Evolutionary conservation across 164 flowering plant genomes (phyloP), one percentile per base, ranked within the genome.

Genomic region (Hamamelis virginiana): DNA sequence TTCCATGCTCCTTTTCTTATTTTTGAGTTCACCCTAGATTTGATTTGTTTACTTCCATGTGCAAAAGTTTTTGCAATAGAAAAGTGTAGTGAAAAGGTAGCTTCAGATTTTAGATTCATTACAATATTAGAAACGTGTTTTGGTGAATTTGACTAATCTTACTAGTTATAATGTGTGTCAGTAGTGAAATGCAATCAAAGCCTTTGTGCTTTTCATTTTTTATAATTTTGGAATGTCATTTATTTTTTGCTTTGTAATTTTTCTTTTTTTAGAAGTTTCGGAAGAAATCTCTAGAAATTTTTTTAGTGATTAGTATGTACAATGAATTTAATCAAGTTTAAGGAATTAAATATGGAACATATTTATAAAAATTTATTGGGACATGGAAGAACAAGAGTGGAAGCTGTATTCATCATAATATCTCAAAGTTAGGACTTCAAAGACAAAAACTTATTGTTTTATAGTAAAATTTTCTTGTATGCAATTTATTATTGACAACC

Each of bases 71-170:
- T 33, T 33, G 41, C 41, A 33, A 33, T 33, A 33, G 2, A 33
- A 33, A 33, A 33, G 6, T 2, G 41, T 59, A 33, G 21, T 18
- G 19, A 9, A 59, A 28, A 13, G 33, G 63, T 22, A 38, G 44
- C 5, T 55, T 2, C 41, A 33, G 41, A 6, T 33, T 33, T 33
- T 2, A 33, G 23, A 59, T 59, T 59, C 63, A 11, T 28, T 59
- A 28, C 14, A 22, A 38, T 59, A 59, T 18, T 59, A 59, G 63
- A 28, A 59, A 59, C 12, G 18, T 28, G 63, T 59, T 19, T 59
- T 38, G 63, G 63, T 12, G 60, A 57, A 23, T 33, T 33, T 6
- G 4, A 57, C 60, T 33, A 57, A 57, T 59, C 18, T 8, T 59
- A 9, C 46, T 18, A 33, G 45, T 28, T 59, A 59, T 59, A n/a